These are phyloP conservation scores for Insectozyma bohioensis DNA, from an alignment of 1,139 yeast species.

Conservation along the genomic window DNA sequence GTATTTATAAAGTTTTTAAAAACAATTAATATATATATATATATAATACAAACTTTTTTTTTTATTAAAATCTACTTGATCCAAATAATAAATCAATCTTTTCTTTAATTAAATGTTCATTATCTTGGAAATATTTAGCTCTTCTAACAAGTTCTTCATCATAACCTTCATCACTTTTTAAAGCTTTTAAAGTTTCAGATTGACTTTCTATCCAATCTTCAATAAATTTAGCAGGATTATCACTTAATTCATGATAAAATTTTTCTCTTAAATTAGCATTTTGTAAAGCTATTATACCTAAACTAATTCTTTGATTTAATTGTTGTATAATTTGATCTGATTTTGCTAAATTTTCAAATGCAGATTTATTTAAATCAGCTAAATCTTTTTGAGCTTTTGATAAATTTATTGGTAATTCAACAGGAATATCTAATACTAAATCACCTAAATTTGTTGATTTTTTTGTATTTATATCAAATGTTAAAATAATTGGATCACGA, in stretches of 20 bases:
- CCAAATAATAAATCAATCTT: constrained; percentile 72
- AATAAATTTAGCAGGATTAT: constrained; percentile 76
- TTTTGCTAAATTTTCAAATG: constrained; percentile 39
- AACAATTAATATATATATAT: background rate
- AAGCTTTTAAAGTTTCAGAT: constrained; percentile 69
- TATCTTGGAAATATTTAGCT: constrained; percentile 77
- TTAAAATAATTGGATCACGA: constrained; percentile 72
- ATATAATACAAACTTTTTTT: constrained; percentile 2
- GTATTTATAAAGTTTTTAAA: no score
- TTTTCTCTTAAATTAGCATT: constrained; percentile 47
- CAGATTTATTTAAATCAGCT: constrained; percentile 37
- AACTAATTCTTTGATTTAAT: constrained; percentile 58
- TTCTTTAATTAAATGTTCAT: constrained; percentile 62
- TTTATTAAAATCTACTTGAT: constrained; percentile 21
- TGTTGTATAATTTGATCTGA: constrained; percentile 53
- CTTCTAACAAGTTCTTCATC: constrained; percentile 89
- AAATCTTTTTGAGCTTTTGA: constrained; percentile 38
- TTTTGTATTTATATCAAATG: constrained; percentile 74
- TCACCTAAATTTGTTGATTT: constrained; percentile 82
- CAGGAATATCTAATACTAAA: constrained; percentile 70
- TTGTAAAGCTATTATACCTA: constrained; percentile 66
- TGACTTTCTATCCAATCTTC: constrained; percentile 74
- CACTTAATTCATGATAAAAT: constrained; percentile 71
- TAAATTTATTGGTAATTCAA: constrained; percentile 53
- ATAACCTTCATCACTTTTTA: constrained; percentile 84